Conservation (phyloP, 139 green algal genomes). For the Micromonas pusilla region DNA sequence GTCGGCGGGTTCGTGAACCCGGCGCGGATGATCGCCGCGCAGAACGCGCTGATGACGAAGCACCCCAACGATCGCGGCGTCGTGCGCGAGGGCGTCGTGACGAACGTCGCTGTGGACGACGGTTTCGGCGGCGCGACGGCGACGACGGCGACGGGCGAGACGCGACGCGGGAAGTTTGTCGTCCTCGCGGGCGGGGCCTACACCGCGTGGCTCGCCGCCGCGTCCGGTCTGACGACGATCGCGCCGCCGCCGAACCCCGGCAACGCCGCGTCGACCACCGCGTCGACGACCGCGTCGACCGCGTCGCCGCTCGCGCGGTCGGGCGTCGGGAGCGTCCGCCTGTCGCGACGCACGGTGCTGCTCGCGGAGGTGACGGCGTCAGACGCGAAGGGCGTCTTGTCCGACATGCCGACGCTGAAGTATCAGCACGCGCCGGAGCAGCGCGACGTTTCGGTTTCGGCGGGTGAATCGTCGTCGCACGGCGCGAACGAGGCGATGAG, state of each 20-base stretch:
- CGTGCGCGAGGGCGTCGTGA: not conserved
- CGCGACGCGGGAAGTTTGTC: not conserved
- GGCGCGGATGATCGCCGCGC: not conserved
- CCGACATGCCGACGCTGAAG: constrained; percentile 11
- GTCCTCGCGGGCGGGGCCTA: constrained; percentile 6
- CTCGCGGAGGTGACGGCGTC: constrained; percentile 13
- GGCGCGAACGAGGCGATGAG: constrained; percentile 17
- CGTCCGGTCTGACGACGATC: not conserved
- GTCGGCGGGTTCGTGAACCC: constrained; percentile 15
- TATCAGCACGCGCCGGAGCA: not conserved
- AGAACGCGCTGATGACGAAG: constrained; percentile 2
- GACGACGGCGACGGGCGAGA: not conserved
- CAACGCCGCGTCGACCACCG: too few species aligned
- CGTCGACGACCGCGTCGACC: not conserved
- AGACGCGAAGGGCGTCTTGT: not conserved
- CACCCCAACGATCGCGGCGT: not conserved
- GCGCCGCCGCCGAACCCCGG: too few species aligned
- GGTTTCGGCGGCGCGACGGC: not conserved
- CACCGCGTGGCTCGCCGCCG: not conserved
- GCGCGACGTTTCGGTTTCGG: not conserved
- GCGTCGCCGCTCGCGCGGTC: not conserved
- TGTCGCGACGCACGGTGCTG: constrained; percentile 4
- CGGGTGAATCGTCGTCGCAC: not conserved
- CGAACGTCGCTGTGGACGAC: not conserved
- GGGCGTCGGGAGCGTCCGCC: not conserved